Conservation (phyloP, 805 yeast species). For the Debaryomyces tyrocola region DNA sequence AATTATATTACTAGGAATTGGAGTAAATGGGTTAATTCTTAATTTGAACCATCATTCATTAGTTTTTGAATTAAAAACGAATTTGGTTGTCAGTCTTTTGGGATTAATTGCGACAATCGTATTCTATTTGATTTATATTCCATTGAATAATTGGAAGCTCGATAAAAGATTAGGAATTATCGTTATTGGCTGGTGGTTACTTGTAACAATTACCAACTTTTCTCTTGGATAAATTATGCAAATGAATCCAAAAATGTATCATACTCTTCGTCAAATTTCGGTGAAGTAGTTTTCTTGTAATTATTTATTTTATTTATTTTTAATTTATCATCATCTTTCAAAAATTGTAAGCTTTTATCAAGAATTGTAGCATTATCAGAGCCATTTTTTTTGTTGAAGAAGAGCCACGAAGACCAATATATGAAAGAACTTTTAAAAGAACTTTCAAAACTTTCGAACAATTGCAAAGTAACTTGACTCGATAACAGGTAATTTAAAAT, state of each 20-base stretch:
- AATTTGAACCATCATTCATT: constrained; percentile 4
- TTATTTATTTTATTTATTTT: background rate
- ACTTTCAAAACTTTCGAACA: constrained; percentile 24
- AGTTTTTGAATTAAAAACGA: constrained; percentile 19
- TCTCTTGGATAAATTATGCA: constrained; percentile 5
- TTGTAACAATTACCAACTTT: constrained; percentile 19
- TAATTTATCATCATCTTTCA: background rate
- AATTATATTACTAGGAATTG: constrained; percentile 50
- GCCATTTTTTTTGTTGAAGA: background rate
- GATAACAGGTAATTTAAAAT: constrained; percentile 24
- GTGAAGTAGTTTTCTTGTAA: background rate
- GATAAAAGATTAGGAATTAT: constrained; percentile 29
- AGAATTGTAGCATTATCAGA: background rate
- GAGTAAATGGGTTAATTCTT: constrained; percentile 39
- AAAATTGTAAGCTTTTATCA: background rate
- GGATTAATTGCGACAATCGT: constrained; percentile 24
- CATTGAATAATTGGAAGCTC: constrained; percentile 34
- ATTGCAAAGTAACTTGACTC: constrained; percentile 12
- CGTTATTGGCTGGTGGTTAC: constrained; percentile 20
- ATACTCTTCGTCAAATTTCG: background rate
- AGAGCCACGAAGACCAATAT: background rate
- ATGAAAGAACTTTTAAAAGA: constrained; percentile 8
- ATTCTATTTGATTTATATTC: constrained; percentile 25
- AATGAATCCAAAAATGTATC: background rate
- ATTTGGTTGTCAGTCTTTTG: constrained; percentile 23